Percentiles rank a stretch among this genome's conserved stretches.
Conservation (phyloP, 371 early-diverging fungal genomes). For the Sporodiniella umbellata region DNA sequence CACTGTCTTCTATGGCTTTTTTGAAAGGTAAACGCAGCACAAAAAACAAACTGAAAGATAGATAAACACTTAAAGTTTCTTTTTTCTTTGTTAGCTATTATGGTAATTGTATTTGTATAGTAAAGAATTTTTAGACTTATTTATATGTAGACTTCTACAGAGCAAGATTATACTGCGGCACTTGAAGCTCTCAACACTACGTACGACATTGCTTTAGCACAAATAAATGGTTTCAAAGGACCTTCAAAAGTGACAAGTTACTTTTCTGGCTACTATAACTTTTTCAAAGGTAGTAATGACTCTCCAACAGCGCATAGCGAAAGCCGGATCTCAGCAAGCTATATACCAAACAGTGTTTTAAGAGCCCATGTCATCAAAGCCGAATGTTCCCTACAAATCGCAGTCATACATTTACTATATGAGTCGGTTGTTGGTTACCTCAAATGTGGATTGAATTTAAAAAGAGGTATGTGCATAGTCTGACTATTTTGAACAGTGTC, state of each 20-base stretch:
- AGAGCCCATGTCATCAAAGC: slow-evolving; percentile 59
- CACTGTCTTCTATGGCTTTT: slow-evolving; percentile 5
- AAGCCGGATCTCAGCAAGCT: slow-evolving; percentile 10
- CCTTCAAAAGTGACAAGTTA: slow-evolving; percentile 9
- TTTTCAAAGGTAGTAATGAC: neutral
- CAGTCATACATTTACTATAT: slow-evolving; percentile 53
- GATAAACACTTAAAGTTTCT: neutral
- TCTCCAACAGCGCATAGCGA: neutral
- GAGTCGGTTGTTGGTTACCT: slow-evolving; percentile 60
- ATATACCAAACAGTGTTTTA: slow-evolving; percentile 52
- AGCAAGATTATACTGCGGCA: slow-evolving; percentile 35
- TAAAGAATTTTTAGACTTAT: too few species aligned
- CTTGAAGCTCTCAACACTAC: slow-evolving; percentile 28
- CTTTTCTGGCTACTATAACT: neutral
- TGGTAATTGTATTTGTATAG: slow-evolving; percentile 1
- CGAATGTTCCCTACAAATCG: slow-evolving; percentile 56
- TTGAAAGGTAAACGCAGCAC: slow-evolving; percentile 6
- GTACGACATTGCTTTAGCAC: slow-evolving; percentile 29
- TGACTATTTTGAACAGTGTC: too few species aligned
- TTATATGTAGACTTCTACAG: slow-evolving; percentile 36
- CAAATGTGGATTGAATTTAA: slow-evolving; percentile 52
- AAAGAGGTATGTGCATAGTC: slow-evolving; percentile 21
- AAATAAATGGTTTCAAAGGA: slow-evolving; percentile 25
- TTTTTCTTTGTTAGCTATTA: neutral
- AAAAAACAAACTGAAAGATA: neutral